phyloP scores from a whole-genome alignment of 345 rosid species.

The Eucalyptus shirleyi region DNA sequence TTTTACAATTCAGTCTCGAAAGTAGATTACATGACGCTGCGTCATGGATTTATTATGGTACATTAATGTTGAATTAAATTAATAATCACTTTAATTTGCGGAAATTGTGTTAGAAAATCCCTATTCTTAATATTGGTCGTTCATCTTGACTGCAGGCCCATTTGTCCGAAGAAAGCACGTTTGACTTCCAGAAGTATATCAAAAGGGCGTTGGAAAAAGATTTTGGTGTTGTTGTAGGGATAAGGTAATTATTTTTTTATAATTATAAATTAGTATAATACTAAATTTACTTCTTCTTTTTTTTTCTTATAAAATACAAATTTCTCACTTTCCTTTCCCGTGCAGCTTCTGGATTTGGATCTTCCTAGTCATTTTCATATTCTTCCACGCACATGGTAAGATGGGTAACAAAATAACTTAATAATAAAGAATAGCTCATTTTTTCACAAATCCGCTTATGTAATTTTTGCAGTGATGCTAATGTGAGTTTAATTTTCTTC shows the following conservation, averaged over 20 bases:
- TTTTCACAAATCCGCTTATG: background rate
- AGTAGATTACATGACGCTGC: conserved; percentile 60
- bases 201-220: conserved; percentile 68
- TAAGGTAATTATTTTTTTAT: conserved; percentile 17
- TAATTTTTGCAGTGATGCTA: background rate
- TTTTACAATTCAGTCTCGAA: conserved; percentile 60
- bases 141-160: conserved; percentile 39
- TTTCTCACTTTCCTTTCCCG: background rate
- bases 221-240: conserved; percentile 51
- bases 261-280: background rate
- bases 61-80: background rate
- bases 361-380: conserved; percentile 45
- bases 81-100: background rate
- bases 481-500: background rate
- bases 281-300: background rate
- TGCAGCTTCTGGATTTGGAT: conserved; percentile 76
- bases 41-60: conserved; percentile 83
- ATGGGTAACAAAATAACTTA: background rate
- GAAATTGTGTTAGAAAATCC: background rate
- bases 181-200: conserved; percentile 70
- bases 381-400: conserved; percentile 64
- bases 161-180: conserved; percentile 38
- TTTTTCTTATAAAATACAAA: background rate
- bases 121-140: background rate
- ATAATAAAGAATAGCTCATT: background rate